Evolutionary conservation across 1,284 basidiomycete species (phyloP).

Genomic region (Meripilus lineatus): DNA sequence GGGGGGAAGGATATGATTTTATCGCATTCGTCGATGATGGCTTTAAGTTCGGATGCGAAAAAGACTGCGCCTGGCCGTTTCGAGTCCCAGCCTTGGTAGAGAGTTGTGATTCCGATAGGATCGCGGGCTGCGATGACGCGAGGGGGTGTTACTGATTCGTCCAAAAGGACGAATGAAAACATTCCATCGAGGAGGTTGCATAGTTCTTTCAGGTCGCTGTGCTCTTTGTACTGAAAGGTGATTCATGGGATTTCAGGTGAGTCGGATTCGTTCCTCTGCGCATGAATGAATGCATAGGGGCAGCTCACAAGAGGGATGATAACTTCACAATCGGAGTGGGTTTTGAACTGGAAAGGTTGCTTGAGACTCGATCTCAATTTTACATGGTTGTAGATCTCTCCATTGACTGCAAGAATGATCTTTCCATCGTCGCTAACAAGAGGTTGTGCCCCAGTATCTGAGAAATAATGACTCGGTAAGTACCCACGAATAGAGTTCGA

Average conservation of each 20-base stretch:
- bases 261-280: not conserved
- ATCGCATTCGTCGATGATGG: slow-evolving; percentile 91
- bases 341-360: slow-evolving; percentile 83
- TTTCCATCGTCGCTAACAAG: slow-evolving; percentile 86
- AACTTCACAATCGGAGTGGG: slow-evolving; percentile 98
- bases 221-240: slow-evolving; percentile 70
- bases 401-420: slow-evolving; percentile 90
- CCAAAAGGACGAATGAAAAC: slow-evolving; percentile 97
- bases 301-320: slow-evolving; percentile 89
- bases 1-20: slow-evolving; percentile 95
- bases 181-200: slow-evolving; percentile 92
- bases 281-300: not conserved
- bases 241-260: not conserved
- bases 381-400: slow-evolving; percentile 99
- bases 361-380: slow-evolving; percentile 67
- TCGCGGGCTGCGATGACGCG: slow-evolving; percentile 95
- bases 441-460: slow-evolving; percentile 97
- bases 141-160: slow-evolving; percentile 86
- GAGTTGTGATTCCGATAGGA: slow-evolving; percentile 96
- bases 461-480: not conserved
- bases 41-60: slow-evolving; percentile 97
- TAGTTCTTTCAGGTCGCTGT: slow-evolving; percentile 72
- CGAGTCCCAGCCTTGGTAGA: slow-evolving; percentile 95
- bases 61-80: slow-evolving; percentile 81
- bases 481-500: not conserved